Evolutionary conservation across 257 asterid species (phyloP).

Genomic region (Fraxinus quadrangulata): DNA sequence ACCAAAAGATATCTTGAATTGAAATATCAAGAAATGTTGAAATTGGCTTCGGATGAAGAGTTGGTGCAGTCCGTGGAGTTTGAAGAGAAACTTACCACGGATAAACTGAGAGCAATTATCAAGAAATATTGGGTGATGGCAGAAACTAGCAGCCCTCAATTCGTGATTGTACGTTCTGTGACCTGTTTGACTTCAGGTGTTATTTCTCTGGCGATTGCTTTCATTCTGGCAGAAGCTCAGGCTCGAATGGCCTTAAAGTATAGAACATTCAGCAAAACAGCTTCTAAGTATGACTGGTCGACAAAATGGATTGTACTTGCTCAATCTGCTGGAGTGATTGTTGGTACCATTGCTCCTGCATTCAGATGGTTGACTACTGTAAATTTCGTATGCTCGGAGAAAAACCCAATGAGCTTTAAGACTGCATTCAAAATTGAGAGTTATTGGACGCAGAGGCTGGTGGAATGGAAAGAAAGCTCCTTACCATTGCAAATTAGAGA

Average conservation of each 20-base stretch:
- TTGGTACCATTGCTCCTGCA: conserved; percentile 19
- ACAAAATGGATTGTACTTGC: conserved; percentile 27
- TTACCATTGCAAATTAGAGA: conserved; percentile 3
- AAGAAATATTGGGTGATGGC: conserved; percentile 43
- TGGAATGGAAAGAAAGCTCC: conserved; percentile 23
- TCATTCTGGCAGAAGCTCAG: background rate
- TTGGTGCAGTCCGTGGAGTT: background rate
- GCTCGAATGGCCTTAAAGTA: background rate
- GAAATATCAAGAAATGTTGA: conserved; percentile 40
- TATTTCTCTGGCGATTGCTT: conserved; percentile 10
- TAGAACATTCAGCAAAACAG: background rate
- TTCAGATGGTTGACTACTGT: conserved; percentile 15
- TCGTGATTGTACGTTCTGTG: conserved; percentile 45
- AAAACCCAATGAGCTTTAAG: conserved; percentile 6
- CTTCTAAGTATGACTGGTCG: conserved; percentile 27
- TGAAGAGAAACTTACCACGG: conserved; percentile 3
- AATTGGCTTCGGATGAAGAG: conserved; percentile 22
- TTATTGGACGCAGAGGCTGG: conserved; percentile 23
- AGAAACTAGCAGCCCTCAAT: conserved; percentile 42
- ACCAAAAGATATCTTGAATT: conserved; percentile 30
- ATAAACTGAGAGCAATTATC: conserved; percentile 19
- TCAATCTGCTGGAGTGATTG: conserved; percentile 30
- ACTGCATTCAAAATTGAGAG: background rate
- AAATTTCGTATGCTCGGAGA: background rate
- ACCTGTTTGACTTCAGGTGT: conserved; percentile 27